Evolutionary conservation across 2,329 filamentous ascomycete genomes (phyloP).

Genomic region (Fusarium foetens): DNA sequence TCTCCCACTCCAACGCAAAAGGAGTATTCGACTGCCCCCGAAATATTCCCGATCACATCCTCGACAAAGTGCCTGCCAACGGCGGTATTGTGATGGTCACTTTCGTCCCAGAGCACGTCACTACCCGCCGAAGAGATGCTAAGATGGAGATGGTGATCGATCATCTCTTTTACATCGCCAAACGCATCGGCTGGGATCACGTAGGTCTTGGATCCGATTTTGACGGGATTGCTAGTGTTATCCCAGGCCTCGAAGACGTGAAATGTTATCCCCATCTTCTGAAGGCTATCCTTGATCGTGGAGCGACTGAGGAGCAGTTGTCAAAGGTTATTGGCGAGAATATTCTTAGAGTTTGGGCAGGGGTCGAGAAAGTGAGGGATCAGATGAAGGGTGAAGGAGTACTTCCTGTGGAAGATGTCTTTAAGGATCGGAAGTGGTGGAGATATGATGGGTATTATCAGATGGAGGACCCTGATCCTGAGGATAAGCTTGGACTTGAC

Average conservation of each 20-base stretch:
- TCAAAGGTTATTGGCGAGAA: background rate
- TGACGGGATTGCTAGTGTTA: background rate
- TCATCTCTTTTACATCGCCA: slow-evolving; percentile 2
- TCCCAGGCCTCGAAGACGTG: background rate
- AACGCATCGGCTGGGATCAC: background rate
- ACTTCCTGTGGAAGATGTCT: background rate
- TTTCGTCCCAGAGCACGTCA: slow-evolving; percentile 6
- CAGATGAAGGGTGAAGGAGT: background rate
- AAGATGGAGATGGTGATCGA: slow-evolving; percentile 10
- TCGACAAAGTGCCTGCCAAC: background rate
- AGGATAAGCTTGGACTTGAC: slow-evolving; percentile 3
- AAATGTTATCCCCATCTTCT: background rate
- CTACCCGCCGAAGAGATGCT: background rate
- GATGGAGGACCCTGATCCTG: slow-evolving; percentile 17
- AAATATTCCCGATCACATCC: background rate
- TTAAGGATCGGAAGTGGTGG: slow-evolving; percentile 15
- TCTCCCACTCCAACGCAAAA: slow-evolving; percentile 11
- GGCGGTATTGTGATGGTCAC: background rate
- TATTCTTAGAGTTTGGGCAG: background rate
- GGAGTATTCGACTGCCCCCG: background rate
- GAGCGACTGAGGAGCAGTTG: background rate
- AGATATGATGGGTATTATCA: slow-evolving; percentile 18
- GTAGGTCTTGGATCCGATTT: slow-evolving; percentile 4
- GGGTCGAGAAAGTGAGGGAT: background rate
- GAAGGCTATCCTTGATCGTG: background rate